Evolutionary conservation across 305 asterid genomes (phyloP).

Genomic region (Fraxinus sp.): DNA sequence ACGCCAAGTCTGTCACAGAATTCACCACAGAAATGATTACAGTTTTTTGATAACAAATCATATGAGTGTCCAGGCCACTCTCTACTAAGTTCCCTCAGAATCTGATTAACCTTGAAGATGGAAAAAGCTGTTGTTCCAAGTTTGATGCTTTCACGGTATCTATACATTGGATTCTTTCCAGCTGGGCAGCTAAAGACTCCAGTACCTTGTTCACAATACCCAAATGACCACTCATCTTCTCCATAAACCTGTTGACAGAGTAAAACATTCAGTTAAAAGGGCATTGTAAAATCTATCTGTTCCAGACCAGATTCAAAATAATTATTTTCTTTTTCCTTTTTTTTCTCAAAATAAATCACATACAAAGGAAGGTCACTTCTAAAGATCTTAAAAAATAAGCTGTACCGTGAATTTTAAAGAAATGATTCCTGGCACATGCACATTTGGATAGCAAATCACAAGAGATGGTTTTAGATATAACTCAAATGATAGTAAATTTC

Average conservation of each 20-base stretch:
- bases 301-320: background rate
- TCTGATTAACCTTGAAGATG: slow-evolving; percentile 40
- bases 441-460: slow-evolving; percentile 2
- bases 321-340: background rate
- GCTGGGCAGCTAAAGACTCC: slow-evolving; percentile 93
- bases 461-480: background rate
- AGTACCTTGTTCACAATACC: slow-evolving; percentile 89
- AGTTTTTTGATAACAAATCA: slow-evolving; percentile 48
- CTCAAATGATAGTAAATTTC: background rate
- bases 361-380: slow-evolving; percentile 15
- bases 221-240: slow-evolving; percentile 97
- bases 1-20: slow-evolving; percentile 53
- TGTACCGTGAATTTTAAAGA: background rate
- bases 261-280: slow-evolving; percentile 4
- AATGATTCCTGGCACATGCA: background rate
- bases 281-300: background rate
- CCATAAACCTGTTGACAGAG: slow-evolving; percentile 49
- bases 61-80: slow-evolving; percentile 49
- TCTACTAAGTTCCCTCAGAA: slow-evolving; percentile 50
- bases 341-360: background rate
- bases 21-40: slow-evolving; percentile 53
- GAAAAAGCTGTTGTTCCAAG: slow-evolving; percentile 43
- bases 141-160: slow-evolving; percentile 65
- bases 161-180: slow-evolving; percentile 85
- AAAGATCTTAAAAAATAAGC: slow-evolving; percentile 1